These are phyloP conservation scores for Coemansia umbellata DNA, from an alignment of 192 early-diverging fungal species.

Conservation along the genomic window DNA sequence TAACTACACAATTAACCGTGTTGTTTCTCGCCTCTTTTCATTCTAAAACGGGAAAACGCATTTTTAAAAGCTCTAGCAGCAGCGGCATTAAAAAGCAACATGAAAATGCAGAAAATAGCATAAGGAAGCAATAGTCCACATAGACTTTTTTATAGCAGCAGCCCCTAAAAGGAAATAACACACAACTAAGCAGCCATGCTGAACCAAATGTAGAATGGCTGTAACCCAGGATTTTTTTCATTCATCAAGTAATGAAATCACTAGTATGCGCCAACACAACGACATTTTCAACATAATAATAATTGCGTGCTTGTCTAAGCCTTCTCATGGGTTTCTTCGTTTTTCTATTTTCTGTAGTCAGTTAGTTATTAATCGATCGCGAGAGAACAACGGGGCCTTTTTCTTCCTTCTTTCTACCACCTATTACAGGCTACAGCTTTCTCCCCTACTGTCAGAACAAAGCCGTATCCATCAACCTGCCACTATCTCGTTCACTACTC, in stretches of 20 bases:
- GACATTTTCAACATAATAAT: conserved; percentile 12
- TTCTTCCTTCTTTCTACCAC: background rate
- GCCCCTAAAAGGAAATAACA: conserved; percentile 4
- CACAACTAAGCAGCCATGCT: conserved; percentile 4
- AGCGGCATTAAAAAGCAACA: background rate
- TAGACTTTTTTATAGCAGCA: background rate
- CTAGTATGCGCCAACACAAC: conserved; percentile 12
- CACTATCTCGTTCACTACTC: too few relatives aligned
- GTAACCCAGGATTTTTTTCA: conserved; percentile 41
- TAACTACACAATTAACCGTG: conserved; percentile 15
- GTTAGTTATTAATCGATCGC: conserved; percentile 38
- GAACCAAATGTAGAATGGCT: conserved; percentile 9
- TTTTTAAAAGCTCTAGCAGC: background rate
- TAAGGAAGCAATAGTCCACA: too few relatives aligned
- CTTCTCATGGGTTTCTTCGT: conserved; percentile 8
- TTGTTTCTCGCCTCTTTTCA: conserved; percentile 1
- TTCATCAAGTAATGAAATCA: conserved; percentile 49
- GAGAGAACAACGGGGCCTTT: background rate
- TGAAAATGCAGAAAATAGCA: too few relatives aligned
- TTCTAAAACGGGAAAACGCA: background rate
- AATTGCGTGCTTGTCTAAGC: conserved; percentile 35
- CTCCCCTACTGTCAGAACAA: background rate
- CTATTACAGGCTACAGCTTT: background rate
- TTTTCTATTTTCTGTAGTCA: conserved; percentile 20
- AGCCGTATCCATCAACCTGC: too few relatives aligned